Percentiles rank a stretch among this genome's conserved stretches.
phyloP scores from a whole-genome alignment of 2,329 filamentous ascomycete genomes.

The Diaporthe ampelina region DNA sequence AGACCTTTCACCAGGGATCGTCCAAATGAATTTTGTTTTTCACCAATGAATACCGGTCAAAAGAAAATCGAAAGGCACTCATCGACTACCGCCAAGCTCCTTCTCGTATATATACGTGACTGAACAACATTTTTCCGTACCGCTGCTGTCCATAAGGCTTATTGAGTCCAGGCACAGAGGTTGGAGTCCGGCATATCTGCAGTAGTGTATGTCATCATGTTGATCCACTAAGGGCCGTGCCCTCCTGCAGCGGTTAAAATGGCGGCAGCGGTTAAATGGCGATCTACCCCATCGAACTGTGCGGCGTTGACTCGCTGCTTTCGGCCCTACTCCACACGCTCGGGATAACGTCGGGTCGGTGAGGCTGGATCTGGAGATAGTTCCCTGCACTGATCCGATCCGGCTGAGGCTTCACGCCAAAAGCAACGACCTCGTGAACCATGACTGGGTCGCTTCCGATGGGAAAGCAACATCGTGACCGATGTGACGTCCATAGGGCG shows the following conservation, averaged over 20 bases:
- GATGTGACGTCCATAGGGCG: slow-evolving; percentile 9
- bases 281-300: background rate
- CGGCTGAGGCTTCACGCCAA: background rate
- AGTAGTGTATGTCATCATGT: background rate
- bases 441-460: slow-evolving; percentile 21
- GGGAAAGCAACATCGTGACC: background rate
- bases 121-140: no score
- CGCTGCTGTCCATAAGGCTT: no score
- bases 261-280: slow-evolving; percentile 30
- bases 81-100: no score
- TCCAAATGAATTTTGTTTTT: no score
- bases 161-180: no score
- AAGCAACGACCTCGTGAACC: background rate
- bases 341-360: slow-evolving; percentile 14
- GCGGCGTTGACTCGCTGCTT: slow-evolving; percentile 3
- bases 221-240: background rate
- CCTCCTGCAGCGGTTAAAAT: slow-evolving; percentile 20
- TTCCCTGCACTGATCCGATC: background rate
- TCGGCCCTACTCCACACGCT: slow-evolving; percentile 14
- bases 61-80: no score
- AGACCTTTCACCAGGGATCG: no score
- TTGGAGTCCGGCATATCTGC: no score
- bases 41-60: no score
- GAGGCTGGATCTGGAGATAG: slow-evolving; percentile 5
- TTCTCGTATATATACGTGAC: no score